Evolutionary conservation across 164 flowering plant genomes (phyloP), one percentile per base, ranked within the genome.

Genomic region (Vitis amurensis): DNA sequence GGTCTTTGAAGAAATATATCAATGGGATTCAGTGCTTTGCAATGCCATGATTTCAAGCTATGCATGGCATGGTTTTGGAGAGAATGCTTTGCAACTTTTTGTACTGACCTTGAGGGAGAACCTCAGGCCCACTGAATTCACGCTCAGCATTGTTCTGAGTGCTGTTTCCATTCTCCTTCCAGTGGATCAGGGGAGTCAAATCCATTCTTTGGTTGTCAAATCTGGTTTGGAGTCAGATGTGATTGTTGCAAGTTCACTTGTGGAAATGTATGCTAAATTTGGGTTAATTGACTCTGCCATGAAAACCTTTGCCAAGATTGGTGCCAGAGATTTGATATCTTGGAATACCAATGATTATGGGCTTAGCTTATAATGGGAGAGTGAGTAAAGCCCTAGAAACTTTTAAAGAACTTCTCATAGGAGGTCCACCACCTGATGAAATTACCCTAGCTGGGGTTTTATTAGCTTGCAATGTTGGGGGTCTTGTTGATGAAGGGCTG

Each of bases 311-410:
- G 23, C 12, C 9, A 50, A 68, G 3, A 78, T 86, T 80, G 65
- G 9, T 70, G 16, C 4, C 27, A 84, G 65, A 75, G 93, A 89
- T 78, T 71, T 91, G 74, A 79, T 87, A 65, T 79, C 85, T 31
- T 88, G 89, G 91, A 90, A 88, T 75, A 80, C 85, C 29, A 74
- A 74, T 90, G 81, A 83, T 90, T 51, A 63, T 75, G 71, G 92
- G 87, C 12, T 74, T 83, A 71, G 50, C 87, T 56, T 64, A 71
- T 37, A 88, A 82, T 74, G 89, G 92, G 11, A 75, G 78, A 72
- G 76, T 49, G 1, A 19, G 55, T 31, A 79, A 84, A 74, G 64
- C 87, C 65, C 66, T 88, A 62, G 51, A 71, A 2, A 56, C 71
- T 19, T 88, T 87, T 55, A 58, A 77, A 27, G 78, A 88, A 71